A percentile compares a stretch with the other conserved stretches of the same genome.
phyloP scores from a whole-genome alignment of 495 filamentous ascomycete genomes.

The Pseudevernia furfuracea region DNA sequence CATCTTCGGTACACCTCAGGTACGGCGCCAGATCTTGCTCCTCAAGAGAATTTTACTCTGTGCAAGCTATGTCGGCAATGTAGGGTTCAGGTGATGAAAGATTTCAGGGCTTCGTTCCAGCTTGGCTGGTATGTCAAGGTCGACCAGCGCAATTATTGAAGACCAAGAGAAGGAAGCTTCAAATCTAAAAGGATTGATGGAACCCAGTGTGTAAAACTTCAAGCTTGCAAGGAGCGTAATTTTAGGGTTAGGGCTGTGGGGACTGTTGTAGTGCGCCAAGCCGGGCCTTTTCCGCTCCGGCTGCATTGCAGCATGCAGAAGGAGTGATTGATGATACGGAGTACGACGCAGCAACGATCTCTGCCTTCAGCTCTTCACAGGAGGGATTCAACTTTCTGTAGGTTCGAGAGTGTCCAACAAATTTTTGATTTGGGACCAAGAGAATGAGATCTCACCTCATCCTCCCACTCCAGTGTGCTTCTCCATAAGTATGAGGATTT shows the following conservation, averaged over 20 bases:
- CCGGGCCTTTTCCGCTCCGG: neutral
- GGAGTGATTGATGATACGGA: neutral
- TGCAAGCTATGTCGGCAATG: neutral
- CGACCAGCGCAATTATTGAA: neutral
- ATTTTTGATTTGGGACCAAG: neutral
- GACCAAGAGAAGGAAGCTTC: neutral
- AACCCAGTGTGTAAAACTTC: neutral
- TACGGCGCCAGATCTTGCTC: neutral
- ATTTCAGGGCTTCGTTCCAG: neutral
- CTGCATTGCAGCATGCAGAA: neutral
- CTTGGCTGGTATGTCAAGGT: neutral
- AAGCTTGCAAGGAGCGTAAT: neutral
- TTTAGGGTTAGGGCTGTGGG: neutral
- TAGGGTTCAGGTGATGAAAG: neutral
- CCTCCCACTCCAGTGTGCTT: neutral
- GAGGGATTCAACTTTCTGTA: neutral
- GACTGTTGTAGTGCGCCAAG: neutral
- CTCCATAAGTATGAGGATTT: neutral
- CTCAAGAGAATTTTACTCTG: neutral
- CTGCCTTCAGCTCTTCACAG: neutral
- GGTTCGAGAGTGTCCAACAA: neutral
- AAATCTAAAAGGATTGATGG: neutral
- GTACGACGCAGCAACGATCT: neutral
- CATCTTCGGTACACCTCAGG: slow-evolving; percentile 41
- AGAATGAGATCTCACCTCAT: neutral